Percentiles rank a stretch among this genome's conserved stretches.
These are phyloP conservation scores for Ogataea paraovalis DNA, from an alignment of 805 yeast genomes.

Conservation along the genomic window DNA sequence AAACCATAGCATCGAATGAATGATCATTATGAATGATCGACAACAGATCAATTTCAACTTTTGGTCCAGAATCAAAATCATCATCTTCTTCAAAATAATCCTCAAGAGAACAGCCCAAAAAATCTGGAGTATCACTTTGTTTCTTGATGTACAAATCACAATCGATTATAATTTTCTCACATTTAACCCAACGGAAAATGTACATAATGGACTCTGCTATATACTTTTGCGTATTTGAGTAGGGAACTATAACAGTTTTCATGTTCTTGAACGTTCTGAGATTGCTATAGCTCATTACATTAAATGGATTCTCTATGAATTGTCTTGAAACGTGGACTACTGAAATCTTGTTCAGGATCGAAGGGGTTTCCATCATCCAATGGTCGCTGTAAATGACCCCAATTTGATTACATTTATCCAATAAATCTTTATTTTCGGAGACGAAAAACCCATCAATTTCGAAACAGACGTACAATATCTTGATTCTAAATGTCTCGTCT, in stretches of 20 bases:
- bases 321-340: background rate
- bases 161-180: background rate
- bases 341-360: background rate
- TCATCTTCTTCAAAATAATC: background rate
- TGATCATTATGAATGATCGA: background rate
- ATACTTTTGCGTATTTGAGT: background rate
- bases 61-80: background rate
- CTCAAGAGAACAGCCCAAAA: background rate
- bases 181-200: background rate
- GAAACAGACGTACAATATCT: background rate
- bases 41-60: background rate
- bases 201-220: background rate
- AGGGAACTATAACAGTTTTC: background rate
- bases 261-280: background rate
- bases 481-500: background rate
- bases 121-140: background rate
- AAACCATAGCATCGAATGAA: background rate
- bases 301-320: background rate
- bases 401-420: background rate
- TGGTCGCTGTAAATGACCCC: background rate
- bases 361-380: background rate
- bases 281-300: background rate
- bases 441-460: background rate
- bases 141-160: background rate
- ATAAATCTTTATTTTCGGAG: background rate